These are phyloP conservation scores for Backusella psychrophila DNA, from an alignment of 192 early-diverging fungal species.

Conservation along the genomic window DNA sequence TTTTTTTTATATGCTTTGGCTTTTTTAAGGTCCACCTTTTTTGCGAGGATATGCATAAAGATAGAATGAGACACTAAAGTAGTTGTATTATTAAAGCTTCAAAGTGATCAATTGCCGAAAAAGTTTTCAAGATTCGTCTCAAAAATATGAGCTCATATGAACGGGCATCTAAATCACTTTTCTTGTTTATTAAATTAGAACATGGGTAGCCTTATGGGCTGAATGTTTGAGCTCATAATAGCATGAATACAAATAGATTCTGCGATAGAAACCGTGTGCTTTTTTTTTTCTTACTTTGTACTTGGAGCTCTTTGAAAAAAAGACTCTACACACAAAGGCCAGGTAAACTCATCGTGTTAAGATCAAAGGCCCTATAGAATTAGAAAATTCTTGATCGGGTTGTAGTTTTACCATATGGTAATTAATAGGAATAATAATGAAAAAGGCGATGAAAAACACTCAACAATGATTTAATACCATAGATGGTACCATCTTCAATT, in stretches of 20 bases:
- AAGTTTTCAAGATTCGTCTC: not conserved
- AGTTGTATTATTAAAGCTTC: not conserved
- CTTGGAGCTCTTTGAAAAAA: too few species aligned
- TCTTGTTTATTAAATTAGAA: not conserved
- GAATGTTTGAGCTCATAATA: not conserved
- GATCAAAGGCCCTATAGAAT: not conserved
- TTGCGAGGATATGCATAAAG: not conserved
- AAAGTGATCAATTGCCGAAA: not conserved
- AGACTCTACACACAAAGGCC: not conserved
- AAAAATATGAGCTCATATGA: not conserved
- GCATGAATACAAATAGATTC: not conserved
- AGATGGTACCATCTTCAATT: not conserved
- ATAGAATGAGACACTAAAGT: not conserved
- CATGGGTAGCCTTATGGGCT: not conserved
- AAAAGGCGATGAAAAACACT: not conserved
- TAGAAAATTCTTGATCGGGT: not conserved
- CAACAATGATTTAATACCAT: not conserved
- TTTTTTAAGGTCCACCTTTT: not conserved
- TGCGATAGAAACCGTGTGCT: not conserved
- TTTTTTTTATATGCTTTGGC: too few species aligned
- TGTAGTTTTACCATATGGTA: not conserved
- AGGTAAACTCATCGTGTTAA: not conserved
- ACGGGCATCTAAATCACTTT: not conserved
- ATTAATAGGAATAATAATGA: not conserved
- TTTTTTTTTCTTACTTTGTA: not conserved